A percentile compares a stretch with the other conserved stretches of the same genome.
Evolutionary conservation across 345 rosid genomes (phyloP).

Genomic region (Hibiscus syriacus): DNA sequence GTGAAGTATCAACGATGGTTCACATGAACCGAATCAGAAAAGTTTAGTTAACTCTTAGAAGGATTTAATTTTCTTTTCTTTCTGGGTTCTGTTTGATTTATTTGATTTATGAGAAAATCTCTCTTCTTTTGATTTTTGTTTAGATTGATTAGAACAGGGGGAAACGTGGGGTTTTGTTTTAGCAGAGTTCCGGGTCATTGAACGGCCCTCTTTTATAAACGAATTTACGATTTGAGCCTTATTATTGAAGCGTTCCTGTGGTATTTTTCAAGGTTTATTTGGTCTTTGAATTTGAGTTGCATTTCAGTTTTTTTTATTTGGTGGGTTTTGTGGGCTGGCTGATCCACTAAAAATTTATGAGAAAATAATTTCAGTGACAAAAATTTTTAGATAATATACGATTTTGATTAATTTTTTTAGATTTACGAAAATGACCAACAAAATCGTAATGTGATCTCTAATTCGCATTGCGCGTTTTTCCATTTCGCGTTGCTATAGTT

Average conservation of each 20-base stretch:
- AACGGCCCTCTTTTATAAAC: not conserved
- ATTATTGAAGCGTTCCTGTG: not conserved
- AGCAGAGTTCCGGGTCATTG: no score
- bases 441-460: no score
- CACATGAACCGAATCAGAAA: constrained; percentile 5
- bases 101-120: not conserved
- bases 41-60: not conserved
- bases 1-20: not conserved
- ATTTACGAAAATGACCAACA: no score
- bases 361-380: no score
- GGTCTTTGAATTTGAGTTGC: not conserved
- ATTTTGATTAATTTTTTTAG: no score
- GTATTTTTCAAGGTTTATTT: not conserved
- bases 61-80: not conserved
- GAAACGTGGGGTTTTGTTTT: no score
- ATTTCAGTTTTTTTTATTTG: not conserved
- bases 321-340: no score
- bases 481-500: no score
- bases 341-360: not conserved
- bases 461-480: no score
- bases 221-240: not conserved
- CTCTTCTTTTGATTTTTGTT: not conserved
- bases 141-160: not conserved
- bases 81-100: not conserved
- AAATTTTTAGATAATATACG: no score